Evolutionary conservation across 2,329 filamentous ascomycete genomes (phyloP).

Genomic region (Beauveria caledonica): DNA sequence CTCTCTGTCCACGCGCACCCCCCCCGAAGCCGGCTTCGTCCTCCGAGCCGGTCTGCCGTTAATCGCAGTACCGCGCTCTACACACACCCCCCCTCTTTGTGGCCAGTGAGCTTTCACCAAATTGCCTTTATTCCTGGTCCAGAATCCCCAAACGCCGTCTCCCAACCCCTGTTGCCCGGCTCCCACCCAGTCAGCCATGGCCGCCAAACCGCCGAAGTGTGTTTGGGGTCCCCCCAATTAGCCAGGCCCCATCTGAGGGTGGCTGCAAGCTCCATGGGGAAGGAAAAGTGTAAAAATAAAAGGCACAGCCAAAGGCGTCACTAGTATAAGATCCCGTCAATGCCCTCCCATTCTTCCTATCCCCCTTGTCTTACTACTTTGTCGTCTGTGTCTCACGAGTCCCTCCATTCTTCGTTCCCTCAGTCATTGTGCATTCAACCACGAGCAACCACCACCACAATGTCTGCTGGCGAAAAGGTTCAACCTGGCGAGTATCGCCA

Average conservation of each 20-base stretch:
- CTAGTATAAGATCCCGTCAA: conserved; percentile 6
- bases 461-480: conserved; percentile 5
- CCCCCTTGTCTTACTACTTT: conserved; percentile 2
- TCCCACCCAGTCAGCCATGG: conserved; percentile 9
- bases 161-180: conserved; percentile 1
- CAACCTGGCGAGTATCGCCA: conserved; percentile 1
- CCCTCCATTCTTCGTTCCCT: background rate
- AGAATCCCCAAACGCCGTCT: conserved; percentile 5
- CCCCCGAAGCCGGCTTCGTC: background rate
- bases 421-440: background rate
- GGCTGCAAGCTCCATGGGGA: background rate
- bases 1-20: background rate
- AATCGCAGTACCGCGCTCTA: background rate
- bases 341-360: background rate
- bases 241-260: background rate
- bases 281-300: background rate
- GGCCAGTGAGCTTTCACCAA: background rate
- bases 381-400: conserved; percentile 7
- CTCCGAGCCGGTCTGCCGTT: background rate
- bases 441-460: background rate
- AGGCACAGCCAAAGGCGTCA: background rate
- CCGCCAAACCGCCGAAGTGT: conserved; percentile 11
- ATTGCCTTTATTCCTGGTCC: conserved; percentile 1
- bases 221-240: conserved; percentile 4
- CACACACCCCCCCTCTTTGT: background rate